Base-by-base conservation (phyloP, 2,329 filamentous ascomycete species). In the Hymenoscyphus infarciens region DNA sequence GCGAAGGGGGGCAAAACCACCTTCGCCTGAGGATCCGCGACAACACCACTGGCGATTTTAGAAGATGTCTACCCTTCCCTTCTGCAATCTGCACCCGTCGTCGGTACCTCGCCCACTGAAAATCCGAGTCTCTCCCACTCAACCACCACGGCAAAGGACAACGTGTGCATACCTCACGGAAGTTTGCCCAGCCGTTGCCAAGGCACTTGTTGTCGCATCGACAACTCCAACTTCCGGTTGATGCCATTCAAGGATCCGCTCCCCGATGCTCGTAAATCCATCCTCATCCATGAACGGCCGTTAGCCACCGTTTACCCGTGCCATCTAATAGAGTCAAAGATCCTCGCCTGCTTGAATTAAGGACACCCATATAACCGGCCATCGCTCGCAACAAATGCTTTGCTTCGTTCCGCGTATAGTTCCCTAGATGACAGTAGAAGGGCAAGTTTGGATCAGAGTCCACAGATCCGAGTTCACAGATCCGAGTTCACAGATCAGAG, bases 11-110 rank as follows among this genome's bases (percentile, higher is more conserved):
- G 57, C 58, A 42, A 54, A 63, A 55, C 57, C 62, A 27, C 59
- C 35, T 22, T 49, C 61, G 56, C 56, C 58, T 58, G 60, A 54
- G 54, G 11, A 60, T 60, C 35, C 57, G 61, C 64, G 62, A 63
- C 66, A 59, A 60, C 56, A 62, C 39, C 52, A 60, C 58, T 53
- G 31, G 31, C 7, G 53, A 31, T 27, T 22, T 16, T 25, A 33
- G 31, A 39, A 15, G 33, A 39, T 35, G 31, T 31, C 13, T 25
- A 25, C 29, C 25, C n/a, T 56, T 1, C 25, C 25, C 25, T 27
- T 27, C 4, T 4, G 2, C 25, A 27, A 3, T 27, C 54, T 29
- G 54, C 54, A 15, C 27, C 27, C 27, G n/a, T 56, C 25, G 8
- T 31, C 54, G 8, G 31, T 31, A n/a, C 31, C 45, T 19, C 22